Evolutionary conservation across 2,329 filamentous ascomycete genomes (phyloP).

Genomic region (Aspergillus chevalieri): DNA sequence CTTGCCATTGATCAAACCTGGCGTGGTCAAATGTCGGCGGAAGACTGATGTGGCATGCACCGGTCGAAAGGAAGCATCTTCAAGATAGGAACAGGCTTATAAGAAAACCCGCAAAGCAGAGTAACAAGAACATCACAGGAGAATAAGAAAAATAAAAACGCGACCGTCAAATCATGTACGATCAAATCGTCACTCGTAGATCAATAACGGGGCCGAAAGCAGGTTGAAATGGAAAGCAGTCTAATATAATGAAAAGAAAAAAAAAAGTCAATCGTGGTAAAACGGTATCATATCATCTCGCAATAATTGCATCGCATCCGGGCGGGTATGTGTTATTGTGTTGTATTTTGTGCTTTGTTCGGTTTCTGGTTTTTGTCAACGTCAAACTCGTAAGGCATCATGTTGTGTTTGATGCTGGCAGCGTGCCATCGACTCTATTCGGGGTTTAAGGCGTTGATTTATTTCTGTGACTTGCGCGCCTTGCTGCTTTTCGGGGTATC

Average conservation of each 20-base stretch:
- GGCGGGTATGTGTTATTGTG: neutral
- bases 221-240: neutral
- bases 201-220: neutral
- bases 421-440: too few species aligned
- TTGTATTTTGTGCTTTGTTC: neutral
- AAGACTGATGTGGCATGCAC: too few species aligned
- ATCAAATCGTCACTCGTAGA: neutral
- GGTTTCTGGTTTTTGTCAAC: neutral
- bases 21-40: too few species aligned
- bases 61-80: neutral
- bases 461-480: slow-evolving; percentile 42
- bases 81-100: neutral
- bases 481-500: slow-evolving; percentile 52
- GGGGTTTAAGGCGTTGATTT: slow-evolving; percentile 6
- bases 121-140: neutral
- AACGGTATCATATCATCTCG: neutral
- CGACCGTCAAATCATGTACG: neutral
- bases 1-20: too few species aligned
- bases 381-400: neutral
- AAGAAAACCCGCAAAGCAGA: too few species aligned
- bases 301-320: neutral
- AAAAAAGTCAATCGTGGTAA: neutral
- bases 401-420: too few species aligned
- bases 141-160: slow-evolving; percentile 3
- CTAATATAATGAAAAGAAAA: slow-evolving; percentile 9